Evolutionary conservation across 352 stramenopile genomes (phyloP).

Genomic region (Globisporangium sylvaticum): DNA sequence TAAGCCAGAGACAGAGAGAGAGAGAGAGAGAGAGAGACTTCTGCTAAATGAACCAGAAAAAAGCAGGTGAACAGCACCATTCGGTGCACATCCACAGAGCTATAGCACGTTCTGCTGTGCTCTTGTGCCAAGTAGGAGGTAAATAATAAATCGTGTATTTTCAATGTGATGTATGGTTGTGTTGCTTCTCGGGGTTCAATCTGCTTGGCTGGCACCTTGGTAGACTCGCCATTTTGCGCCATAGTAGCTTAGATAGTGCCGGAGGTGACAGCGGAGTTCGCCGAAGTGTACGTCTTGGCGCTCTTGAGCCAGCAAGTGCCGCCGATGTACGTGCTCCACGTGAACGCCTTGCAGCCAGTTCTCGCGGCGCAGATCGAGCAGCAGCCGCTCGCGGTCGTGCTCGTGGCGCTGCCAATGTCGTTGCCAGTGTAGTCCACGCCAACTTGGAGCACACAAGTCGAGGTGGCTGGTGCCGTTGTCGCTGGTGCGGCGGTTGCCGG

Average conservation of each 20-base stretch:
- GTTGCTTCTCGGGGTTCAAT: too few relatives aligned
- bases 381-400: slow-evolving; percentile 11
- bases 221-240: too few relatives aligned
- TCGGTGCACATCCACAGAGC: neutral
- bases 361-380: slow-evolving; percentile 9
- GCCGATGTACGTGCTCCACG: slow-evolving; percentile 42
- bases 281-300: slow-evolving; percentile 11
- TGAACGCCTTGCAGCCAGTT: slow-evolving; percentile 24
- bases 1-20: neutral
- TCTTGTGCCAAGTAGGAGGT: neutral
- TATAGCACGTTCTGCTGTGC: neutral
- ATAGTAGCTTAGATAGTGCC: neutral
- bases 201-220: too few relatives aligned
- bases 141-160: neutral
- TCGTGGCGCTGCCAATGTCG: slow-evolving; percentile 15
- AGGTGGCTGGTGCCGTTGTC: neutral
- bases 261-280: neutral
- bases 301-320: slow-evolving; percentile 65
- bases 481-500: neutral
- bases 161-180: neutral
- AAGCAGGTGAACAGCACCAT: neutral
- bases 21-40: neutral
- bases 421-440: slow-evolving; percentile 21
- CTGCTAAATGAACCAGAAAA: neutral
- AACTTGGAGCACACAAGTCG: slow-evolving; percentile 2